A percentile compares a stretch with the other conserved stretches of the same genome.
phyloP scores from a whole-genome alignment of 192 early-diverging fungal species.

The Umbelopsis sp. region DNA sequence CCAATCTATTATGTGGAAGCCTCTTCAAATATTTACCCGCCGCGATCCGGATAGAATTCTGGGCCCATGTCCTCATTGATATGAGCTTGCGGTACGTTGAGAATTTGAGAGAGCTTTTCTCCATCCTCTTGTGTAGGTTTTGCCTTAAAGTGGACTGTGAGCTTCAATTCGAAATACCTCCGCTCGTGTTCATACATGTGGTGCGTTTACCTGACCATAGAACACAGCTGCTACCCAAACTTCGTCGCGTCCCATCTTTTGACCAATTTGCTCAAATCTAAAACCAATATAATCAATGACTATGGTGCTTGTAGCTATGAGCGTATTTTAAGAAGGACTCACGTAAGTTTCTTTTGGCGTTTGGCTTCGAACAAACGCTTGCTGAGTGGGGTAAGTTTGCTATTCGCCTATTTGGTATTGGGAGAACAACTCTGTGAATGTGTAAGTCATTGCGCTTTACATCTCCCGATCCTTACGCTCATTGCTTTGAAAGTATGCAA shows the following conservation, averaged over 20 bases:
- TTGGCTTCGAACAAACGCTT: slow-evolving; percentile 37
- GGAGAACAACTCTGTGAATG: no score
- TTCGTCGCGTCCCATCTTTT: slow-evolving; percentile 57
- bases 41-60: slow-evolving; percentile 43
- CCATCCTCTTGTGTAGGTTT: slow-evolving; percentile 42
- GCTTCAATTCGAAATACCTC: not conserved
- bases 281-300: not conserved
- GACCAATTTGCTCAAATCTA: slow-evolving; percentile 62
- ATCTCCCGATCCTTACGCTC: not conserved
- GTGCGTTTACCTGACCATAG: slow-evolving; percentile 59
- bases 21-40: slow-evolving; percentile 35
- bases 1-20: not conserved
- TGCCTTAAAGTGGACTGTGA: slow-evolving; percentile 35
- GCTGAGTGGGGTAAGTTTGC: slow-evolving; percentile 30
- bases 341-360: slow-evolving; percentile 36
- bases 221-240: slow-evolving; percentile 70
- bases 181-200: not conserved
- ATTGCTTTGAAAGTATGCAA: not conserved
- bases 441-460: no score
- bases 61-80: slow-evolving; percentile 34
- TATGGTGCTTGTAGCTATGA: not conserved
- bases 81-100: slow-evolving; percentile 39
- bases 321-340: not conserved
- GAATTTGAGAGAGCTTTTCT: slow-evolving; percentile 31
- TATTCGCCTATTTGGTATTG: slow-evolving; percentile 12